Conservation (phyloP, 1,284 basidiomycete species). For the Pascua guehoae region DNA sequence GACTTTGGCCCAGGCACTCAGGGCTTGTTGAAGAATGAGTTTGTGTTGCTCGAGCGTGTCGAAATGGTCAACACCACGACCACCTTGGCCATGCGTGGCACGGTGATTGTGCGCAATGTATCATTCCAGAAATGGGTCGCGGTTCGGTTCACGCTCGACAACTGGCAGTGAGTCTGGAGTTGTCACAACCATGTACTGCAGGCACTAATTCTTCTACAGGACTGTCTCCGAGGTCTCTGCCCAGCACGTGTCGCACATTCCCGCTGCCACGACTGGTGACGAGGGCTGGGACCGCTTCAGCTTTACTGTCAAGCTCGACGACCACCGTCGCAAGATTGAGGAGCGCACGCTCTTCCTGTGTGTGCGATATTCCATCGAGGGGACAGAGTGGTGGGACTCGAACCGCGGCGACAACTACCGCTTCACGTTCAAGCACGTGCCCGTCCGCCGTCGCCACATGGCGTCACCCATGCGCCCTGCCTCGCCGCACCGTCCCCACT, state of each 20-base stretch:
- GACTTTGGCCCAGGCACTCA: slow-evolving; percentile 46
- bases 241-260: slow-evolving; percentile 48
- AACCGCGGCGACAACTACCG: slow-evolving; percentile 51
- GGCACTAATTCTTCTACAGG: slow-evolving; percentile 17
- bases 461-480: slow-evolving; percentile 9
- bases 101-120: slow-evolving; percentile 54
- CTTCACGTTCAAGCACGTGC: slow-evolving; percentile 49
- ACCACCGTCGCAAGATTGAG: slow-evolving; percentile 65
- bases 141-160: slow-evolving; percentile 56
- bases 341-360: slow-evolving; percentile 65
- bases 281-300: slow-evolving; percentile 53
- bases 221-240: slow-evolving; percentile 55
- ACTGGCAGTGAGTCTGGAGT: slow-evolving; percentile 52
- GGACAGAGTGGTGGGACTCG: slow-evolving; percentile 54
- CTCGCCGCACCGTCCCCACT: slow-evolving; percentile 15
- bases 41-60: slow-evolving; percentile 46
- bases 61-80: slow-evolving; percentile 32
- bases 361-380: slow-evolving; percentile 56
- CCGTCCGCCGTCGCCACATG: slow-evolving; percentile 11
- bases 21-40: slow-evolving; percentile 32
- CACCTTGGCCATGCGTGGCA: slow-evolving; percentile 48
- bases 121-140: slow-evolving; percentile 56
- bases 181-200: background rate
- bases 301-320: slow-evolving; percentile 64
- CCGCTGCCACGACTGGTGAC: slow-evolving; percentile 42